phyloP scores from a whole-genome alignment of 2,329 filamentous ascomycete genomes.

The Fusarium compactum region DNA sequence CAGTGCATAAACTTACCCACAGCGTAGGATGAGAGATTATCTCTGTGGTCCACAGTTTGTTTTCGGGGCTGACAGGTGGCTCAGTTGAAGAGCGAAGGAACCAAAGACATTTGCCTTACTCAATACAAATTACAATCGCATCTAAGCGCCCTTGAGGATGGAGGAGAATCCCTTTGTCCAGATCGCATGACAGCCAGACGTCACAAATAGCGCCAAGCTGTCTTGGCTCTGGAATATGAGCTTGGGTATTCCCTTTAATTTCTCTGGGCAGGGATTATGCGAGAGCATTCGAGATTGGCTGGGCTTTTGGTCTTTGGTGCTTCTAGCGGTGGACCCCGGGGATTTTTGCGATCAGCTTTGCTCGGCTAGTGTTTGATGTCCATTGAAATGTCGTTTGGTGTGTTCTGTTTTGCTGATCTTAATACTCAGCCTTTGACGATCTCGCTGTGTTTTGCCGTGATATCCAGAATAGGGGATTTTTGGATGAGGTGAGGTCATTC shows the following conservation, averaged over 20 bases:
- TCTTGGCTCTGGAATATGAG: slow-evolving; percentile 33
- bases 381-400: not conserved
- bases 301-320: not conserved
- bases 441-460: not conserved
- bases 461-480: slow-evolving; percentile 3
- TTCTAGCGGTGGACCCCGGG: slow-evolving; percentile 3
- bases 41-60: slow-evolving; percentile 2
- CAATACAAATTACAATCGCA: not conserved
- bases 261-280: slow-evolving; percentile 13
- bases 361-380: slow-evolving; percentile 13
- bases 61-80: slow-evolving; percentile 11
- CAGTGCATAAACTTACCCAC: slow-evolving; percentile 18
- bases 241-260: slow-evolving; percentile 33
- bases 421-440: slow-evolving; percentile 14
- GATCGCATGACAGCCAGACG: slow-evolving; percentile 2
- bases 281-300: not conserved
- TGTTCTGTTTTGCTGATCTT: slow-evolving; percentile 17
- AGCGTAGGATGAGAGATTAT: not conserved
- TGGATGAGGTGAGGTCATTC: slow-evolving; percentile 25
- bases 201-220: slow-evolving; percentile 19
- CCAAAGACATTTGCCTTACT: not conserved
- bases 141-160: slow-evolving; percentile 5
- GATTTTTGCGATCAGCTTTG: slow-evolving; percentile 3
- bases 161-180: not conserved
- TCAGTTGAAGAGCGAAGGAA: not conserved